These are phyloP conservation scores for Beauveria scarabaeidicola DNA, from an alignment of 2,329 filamentous ascomycete genomes.

Conservation along the genomic window DNA sequence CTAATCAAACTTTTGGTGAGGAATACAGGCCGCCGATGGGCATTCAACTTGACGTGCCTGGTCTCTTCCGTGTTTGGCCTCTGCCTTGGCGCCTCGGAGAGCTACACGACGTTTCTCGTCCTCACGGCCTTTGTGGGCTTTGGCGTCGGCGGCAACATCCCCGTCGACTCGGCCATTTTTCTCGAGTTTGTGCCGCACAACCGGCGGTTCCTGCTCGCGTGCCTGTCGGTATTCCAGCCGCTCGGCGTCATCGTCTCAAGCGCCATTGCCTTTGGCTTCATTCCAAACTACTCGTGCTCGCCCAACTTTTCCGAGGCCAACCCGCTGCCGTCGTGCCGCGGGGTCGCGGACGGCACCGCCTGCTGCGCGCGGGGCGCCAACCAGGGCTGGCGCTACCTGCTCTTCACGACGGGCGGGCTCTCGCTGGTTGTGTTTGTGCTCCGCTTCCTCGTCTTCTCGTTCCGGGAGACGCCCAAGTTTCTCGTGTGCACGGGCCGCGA, in stretches of 20 bases:
- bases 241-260: slow-evolving; percentile 44
- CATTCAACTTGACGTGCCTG: slow-evolving; percentile 51
- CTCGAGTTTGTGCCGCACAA: slow-evolving; percentile 46
- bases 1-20: background rate
- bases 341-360: slow-evolving; percentile 16
- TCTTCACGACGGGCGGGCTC: slow-evolving; percentile 35
- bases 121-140: slow-evolving; percentile 47
- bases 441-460: slow-evolving; percentile 38
- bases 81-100: slow-evolving; percentile 39
- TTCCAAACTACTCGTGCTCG: slow-evolving; percentile 40
- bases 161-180: slow-evolving; percentile 46
- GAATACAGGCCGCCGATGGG: slow-evolving; percentile 37
- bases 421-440: slow-evolving; percentile 35
- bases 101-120: slow-evolving; percentile 42
- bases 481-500: slow-evolving; percentile 36
- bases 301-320: slow-evolving; percentile 39
- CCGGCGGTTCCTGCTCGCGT: slow-evolving; percentile 41
- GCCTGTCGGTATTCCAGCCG: slow-evolving; percentile 47
- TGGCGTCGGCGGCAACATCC: slow-evolving; percentile 45
- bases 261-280: slow-evolving; percentile 44
- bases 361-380: slow-evolving; percentile 34
- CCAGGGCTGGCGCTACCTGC: slow-evolving; percentile 43
- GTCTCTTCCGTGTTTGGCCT: slow-evolving; percentile 45
- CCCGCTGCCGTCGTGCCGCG: slow-evolving; percentile 36
- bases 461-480: slow-evolving; percentile 39